These are phyloP conservation scores for Botryotinia convoluta DNA, from an alignment of 2,329 filamentous ascomycete genomes.

Conservation along the genomic window DNA sequence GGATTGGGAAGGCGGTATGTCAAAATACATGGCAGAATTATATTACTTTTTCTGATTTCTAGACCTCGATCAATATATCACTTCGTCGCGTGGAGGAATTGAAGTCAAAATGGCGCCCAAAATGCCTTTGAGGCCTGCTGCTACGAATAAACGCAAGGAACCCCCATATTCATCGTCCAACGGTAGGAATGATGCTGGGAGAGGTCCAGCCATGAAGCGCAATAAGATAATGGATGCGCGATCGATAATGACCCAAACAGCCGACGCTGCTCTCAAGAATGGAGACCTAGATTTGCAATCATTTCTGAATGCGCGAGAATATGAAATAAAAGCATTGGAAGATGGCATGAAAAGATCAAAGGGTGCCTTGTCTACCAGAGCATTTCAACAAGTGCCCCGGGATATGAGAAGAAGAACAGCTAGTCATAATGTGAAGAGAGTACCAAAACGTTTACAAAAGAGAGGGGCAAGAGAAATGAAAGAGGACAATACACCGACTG, in stretches of 20 bases:
- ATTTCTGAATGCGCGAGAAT: constrained; percentile 82
- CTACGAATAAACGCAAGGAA: constrained; percentile 33
- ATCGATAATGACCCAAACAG: constrained; percentile 45
- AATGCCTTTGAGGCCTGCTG: constrained; percentile 29
- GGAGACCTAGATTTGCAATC: constrained; percentile 82
- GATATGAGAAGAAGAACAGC: constrained; percentile 82
- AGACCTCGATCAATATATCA: background rate
- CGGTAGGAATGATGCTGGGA: constrained; percentile 21
- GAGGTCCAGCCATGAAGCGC: constrained; percentile 40
- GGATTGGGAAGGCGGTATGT: background rate
- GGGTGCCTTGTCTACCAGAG: constrained; percentile 59
- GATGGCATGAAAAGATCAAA: constrained; percentile 76
- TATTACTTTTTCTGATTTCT: background rate
- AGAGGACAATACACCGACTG: constrained; percentile 86
- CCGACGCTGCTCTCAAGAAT: constrained; percentile 48
- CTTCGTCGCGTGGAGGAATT: background rate
- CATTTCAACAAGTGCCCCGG: constrained; percentile 88
- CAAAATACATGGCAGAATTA: background rate
- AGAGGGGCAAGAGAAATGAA: constrained; percentile 73
- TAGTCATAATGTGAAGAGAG: constrained; percentile 89
- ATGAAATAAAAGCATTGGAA: constrained; percentile 83
- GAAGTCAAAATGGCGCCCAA: background rate
- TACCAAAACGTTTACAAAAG: constrained; percentile 72
- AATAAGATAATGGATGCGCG: constrained; percentile 45
- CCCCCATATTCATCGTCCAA: constrained; percentile 27